phyloP scores from a whole-genome alignment of 192 early-diverging fungal species.

The Kickxella alabastrina region DNA sequence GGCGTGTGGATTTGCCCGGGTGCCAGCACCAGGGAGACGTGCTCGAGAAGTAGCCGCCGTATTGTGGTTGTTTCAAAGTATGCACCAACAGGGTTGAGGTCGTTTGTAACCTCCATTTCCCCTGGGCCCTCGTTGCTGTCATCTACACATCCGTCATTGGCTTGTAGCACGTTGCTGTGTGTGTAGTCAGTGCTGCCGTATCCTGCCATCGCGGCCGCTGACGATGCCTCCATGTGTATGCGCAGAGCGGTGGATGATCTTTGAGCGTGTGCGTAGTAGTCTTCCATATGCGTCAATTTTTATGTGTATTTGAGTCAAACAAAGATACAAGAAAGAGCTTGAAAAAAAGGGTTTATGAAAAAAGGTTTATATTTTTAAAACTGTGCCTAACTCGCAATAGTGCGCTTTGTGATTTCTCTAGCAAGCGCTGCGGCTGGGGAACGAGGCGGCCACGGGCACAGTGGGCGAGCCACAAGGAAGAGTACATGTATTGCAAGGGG shows the following conservation, averaged over 20 bases:
- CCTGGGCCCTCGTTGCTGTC: background rate
- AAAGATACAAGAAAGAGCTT: too few species aligned
- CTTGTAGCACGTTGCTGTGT: slow-evolving; percentile 1
- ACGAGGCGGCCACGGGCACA: too few species aligned
- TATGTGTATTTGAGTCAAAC: too few species aligned
- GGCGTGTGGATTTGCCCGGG: slow-evolving; percentile 37
- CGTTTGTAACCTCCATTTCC: slow-evolving; percentile 21
- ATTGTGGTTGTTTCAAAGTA: slow-evolving; percentile 30
- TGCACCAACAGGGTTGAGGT: slow-evolving; percentile 32
- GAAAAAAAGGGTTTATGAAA: too few species aligned
- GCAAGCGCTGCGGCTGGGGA: too few species aligned
- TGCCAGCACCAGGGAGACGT: slow-evolving; percentile 33
- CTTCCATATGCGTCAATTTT: slow-evolving; percentile 5
- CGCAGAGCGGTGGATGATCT: slow-evolving; percentile 9
- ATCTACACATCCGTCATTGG: background rate
- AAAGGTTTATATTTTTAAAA: too few species aligned
- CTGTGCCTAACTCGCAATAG: too few species aligned
- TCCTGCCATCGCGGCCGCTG: background rate
- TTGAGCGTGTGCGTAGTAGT: slow-evolving; percentile 13
- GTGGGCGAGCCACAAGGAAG: too few species aligned
- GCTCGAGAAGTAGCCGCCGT: slow-evolving; percentile 32
- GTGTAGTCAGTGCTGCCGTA: background rate
- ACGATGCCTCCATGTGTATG: background rate
- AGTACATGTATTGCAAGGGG: too few species aligned
- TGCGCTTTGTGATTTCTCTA: too few species aligned